A percentile compares a stretch with the other conserved stretches of the same genome.
phyloP scores from a whole-genome alignment of 2,329 filamentous ascomycete genomes.

The Neocucurbitaria cava region DNA sequence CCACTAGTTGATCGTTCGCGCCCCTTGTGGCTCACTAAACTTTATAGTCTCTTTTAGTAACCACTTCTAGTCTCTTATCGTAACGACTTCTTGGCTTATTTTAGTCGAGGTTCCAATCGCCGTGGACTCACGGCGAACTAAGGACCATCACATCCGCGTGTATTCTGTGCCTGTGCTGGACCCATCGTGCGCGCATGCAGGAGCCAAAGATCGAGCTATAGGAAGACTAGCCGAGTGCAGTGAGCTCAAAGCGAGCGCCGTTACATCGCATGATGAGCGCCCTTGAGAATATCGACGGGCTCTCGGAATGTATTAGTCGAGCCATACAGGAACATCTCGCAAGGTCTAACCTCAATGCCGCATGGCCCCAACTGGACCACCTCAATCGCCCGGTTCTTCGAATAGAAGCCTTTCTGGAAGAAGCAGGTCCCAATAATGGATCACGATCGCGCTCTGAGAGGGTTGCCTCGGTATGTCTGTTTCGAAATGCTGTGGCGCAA shows the following conservation, averaged over 20 bases:
- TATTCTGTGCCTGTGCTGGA: neutral
- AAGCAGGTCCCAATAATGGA: conserved; percentile 20
- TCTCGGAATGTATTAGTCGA: conserved; percentile 38
- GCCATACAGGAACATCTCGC: conserved; percentile 40
- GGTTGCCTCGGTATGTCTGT: conserved; percentile 35
- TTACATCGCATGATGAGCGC: conserved; percentile 17
- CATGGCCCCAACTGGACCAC: conserved; percentile 35
- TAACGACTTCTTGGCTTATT: neutral
- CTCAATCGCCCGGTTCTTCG: conserved; percentile 35
- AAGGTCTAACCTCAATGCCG: conserved; percentile 26
- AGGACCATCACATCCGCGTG: neutral
- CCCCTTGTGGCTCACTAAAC: too few species aligned
- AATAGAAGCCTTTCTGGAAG: conserved; percentile 42
- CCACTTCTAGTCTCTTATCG: too few species aligned
- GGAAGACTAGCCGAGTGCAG: neutral
- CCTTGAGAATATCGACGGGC: conserved; percentile 31
- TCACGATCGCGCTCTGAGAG: conserved; percentile 25
- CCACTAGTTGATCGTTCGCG: neutral
- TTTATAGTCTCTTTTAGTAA: too few species aligned
- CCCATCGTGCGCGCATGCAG: neutral
- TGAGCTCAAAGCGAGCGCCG: neutral
- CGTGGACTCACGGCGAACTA: neutral
- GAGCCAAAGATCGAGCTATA: neutral
- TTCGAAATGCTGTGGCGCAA: conserved; percentile 1
- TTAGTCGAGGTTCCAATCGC: neutral